phyloP scores from a whole-genome alignment of 2,329 filamentous ascomycete genomes.

The Pseudocercospora fuligena region DNA sequence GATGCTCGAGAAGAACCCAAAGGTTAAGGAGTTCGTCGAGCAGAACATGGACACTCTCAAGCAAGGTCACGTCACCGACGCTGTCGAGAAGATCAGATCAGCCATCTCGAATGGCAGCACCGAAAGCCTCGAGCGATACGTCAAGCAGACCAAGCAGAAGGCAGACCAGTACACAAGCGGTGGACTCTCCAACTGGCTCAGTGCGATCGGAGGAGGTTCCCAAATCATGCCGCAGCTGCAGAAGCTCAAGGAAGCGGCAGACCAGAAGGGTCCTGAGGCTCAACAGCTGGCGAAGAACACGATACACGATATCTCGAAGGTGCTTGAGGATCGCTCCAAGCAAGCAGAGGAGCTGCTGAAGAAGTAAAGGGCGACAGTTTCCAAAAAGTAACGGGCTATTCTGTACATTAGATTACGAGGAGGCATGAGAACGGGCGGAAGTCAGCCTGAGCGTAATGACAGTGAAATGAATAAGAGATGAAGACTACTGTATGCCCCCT shows the following conservation, averaged over 20 bases:
- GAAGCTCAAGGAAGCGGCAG: slow-evolving; percentile 66
- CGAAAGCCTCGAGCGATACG: slow-evolving; percentile 64
- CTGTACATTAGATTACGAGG: not conserved
- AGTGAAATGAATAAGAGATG: not conserved
- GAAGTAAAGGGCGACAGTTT: slow-evolving; percentile 20
- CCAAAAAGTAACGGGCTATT: not conserved
- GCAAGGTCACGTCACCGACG: slow-evolving; percentile 66
- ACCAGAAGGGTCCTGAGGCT: slow-evolving; percentile 71
- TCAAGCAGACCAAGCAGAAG: slow-evolving; percentile 64
- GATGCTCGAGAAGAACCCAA: slow-evolving; percentile 75
- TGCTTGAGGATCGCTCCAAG: slow-evolving; percentile 64
- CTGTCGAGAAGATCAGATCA: slow-evolving; percentile 66
- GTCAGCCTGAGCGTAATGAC: not conserved
- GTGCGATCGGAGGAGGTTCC: slow-evolving; percentile 66
- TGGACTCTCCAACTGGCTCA: slow-evolving; percentile 63
- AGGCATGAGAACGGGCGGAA: not conserved
- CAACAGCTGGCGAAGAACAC: slow-evolving; percentile 72
- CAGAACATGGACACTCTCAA: slow-evolving; percentile 71
- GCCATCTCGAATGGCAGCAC: slow-evolving; percentile 66
- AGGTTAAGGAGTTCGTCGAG: slow-evolving; percentile 73
- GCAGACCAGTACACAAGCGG: slow-evolving; percentile 56
- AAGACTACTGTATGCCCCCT: not conserved
- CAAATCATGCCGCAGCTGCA: slow-evolving; percentile 70
- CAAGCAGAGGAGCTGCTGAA: slow-evolving; percentile 64
- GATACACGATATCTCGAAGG: slow-evolving; percentile 64